Evolutionary conservation across 1,284 basidiomycete genomes (phyloP), one percentile per base, ranked within the genome.

Genomic region (Fistulinella cinereoalba): DNA sequence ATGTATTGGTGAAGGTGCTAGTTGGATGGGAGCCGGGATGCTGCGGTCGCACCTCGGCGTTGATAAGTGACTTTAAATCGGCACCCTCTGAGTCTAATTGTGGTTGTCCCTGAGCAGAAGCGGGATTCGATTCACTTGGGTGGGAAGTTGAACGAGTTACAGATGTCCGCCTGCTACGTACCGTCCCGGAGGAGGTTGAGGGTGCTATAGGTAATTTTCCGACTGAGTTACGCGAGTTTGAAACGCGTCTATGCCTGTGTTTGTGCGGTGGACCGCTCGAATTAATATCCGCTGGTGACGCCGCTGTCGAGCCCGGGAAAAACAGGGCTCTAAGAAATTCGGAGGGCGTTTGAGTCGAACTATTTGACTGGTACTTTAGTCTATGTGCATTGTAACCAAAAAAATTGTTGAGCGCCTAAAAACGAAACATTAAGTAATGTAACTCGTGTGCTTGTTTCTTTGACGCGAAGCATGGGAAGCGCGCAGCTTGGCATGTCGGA

Each of bases 341-440:
- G 28, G 61, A 62, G 16, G 62, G 49, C 16, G 56, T 61, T 54
- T 46, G 67, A 52, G 50, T 55, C 45, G 43, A 40, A 25, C 45
- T 43, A 13, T 43, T 50, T 16, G 59, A 56, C 32, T 71, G 65
- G 51, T 81, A 68, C 61, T 75, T 84, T 47, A 81, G 57, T 60
- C 75, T 81, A 53, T 83, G 80, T 1, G 79, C 74, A 12, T 72
- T 60, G 46, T 80, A 67, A 25, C 80, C 79, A 61, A 88, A 81
- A 8, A 86, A 61, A 23, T 73, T 71, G 37, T 74, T 73, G 24
- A 87, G 63, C 16, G 76, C 79, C 84, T 87, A 37, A 32, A 49
- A 40, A 37, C 31, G 44, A 52, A 57, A 47, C 25, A 19, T 50
- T 7, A 48, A 27, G 6, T n/a, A n/a, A 38, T 41, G 22, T 33